A percentile compares a stretch with the other conserved stretches of the same genome.
These are phyloP conservation scores for Talaromyces albobiverticillius DNA, from an alignment of 2,329 filamentous ascomycete species.

Conservation along the genomic window DNA sequence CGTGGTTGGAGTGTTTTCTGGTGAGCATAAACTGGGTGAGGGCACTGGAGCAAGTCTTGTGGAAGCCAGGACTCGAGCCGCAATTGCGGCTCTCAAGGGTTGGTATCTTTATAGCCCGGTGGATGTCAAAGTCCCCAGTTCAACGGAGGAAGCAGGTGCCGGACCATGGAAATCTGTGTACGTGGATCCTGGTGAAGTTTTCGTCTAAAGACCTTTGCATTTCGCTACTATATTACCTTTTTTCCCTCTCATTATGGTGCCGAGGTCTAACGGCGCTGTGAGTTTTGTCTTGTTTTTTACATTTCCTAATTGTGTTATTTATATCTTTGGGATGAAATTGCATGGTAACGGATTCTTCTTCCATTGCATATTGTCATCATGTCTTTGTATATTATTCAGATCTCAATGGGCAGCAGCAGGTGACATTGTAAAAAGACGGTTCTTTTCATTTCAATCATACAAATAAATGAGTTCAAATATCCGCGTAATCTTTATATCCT, in stretches of 20 bases:
- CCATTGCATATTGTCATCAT: constrained; percentile 24
- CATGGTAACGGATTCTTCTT: constrained; percentile 15
- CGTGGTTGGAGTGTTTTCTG: constrained; percentile 91
- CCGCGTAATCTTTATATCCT: too few species aligned
- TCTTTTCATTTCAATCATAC: background rate
- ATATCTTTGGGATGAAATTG: constrained; percentile 14
- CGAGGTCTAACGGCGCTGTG: constrained; percentile 12
- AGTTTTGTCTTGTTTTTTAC: constrained; percentile 1
- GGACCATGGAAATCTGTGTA: constrained; percentile 65
- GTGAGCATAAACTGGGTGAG: constrained; percentile 86
- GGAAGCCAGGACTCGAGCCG: constrained; percentile 73
- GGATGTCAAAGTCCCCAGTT: constrained; percentile 65
- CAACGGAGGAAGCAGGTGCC: constrained; percentile 62
- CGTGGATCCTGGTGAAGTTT: constrained; percentile 69
- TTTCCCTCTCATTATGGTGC: constrained; percentile 11
- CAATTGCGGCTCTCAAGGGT: constrained; percentile 80
- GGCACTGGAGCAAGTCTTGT: constrained; percentile 76
- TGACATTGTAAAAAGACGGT: constrained; percentile 9
- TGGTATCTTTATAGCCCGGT: constrained; percentile 95
- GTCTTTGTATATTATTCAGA: constrained; percentile 35
- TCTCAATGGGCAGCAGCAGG: constrained; percentile 3
- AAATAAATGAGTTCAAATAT: constrained; percentile 9
- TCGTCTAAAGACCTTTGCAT: constrained; percentile 40
- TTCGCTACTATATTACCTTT: constrained; percentile 21
- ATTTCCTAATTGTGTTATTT: constrained; percentile 14